phyloP scores from a whole-genome alignment of 2,329 filamentous ascomycete genomes.

The Clarireedia sp. region DNA sequence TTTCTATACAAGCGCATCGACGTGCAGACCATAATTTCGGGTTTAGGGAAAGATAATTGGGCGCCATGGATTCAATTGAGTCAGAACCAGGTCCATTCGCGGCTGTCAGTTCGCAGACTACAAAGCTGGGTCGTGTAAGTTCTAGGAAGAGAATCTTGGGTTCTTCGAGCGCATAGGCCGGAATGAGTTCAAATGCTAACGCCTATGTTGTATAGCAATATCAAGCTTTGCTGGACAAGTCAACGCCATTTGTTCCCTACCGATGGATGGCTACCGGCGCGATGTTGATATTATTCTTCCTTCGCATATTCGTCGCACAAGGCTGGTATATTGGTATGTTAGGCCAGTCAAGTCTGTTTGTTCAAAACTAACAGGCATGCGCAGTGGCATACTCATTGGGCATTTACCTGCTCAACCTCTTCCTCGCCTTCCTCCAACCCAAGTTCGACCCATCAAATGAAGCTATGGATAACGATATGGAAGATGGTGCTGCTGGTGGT shows the following conservation, averaged over 20 bases:
- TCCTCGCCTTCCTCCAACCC: slow-evolving; percentile 95
- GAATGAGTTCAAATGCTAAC: neutral
- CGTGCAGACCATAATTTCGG: neutral
- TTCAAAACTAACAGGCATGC: neutral
- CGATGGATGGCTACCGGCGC: slow-evolving; percentile 81
- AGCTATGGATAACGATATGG: slow-evolving; percentile 84
- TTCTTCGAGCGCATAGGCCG: neutral
- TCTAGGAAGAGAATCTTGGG: neutral
- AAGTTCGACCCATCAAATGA: slow-evolving; percentile 98
- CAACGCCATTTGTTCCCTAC: slow-evolving; percentile 81
- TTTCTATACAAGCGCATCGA: neutral
- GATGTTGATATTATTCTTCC: slow-evolving; percentile 71
- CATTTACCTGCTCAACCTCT: slow-evolving; percentile 98
- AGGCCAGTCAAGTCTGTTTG: neutral
- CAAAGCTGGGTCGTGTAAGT: slow-evolving; percentile 62
- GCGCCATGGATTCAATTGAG: slow-evolving; percentile 73
- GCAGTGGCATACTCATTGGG: slow-evolving; percentile 93
- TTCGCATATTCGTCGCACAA: slow-evolving; percentile 84
- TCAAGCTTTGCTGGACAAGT: slow-evolving; percentile 88
- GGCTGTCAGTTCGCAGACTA: slow-evolving; percentile 79
- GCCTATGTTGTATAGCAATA: slow-evolving; percentile 58
- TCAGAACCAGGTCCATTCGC: slow-evolving; percentile 88
- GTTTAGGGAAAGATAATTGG: neutral
- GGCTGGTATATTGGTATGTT: slow-evolving; percentile 92
- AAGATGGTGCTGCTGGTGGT: slow-evolving; percentile 74